These are phyloP conservation scores for Diatrype stigma DNA, from an alignment of 2,329 filamentous ascomycete species.

Conservation along the genomic window DNA sequence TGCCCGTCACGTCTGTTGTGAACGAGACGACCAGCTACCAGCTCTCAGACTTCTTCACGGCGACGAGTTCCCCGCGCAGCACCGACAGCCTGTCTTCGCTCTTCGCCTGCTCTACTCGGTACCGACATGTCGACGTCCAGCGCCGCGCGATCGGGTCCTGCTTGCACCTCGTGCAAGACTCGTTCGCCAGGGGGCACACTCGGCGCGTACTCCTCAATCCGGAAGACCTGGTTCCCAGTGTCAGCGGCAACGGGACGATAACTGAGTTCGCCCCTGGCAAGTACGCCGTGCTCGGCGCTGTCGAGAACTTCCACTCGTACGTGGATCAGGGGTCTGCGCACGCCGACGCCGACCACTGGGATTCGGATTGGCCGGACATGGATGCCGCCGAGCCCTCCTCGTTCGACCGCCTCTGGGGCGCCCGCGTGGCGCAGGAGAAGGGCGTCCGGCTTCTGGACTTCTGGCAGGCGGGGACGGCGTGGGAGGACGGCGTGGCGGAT, in stretches of 20 bases:
- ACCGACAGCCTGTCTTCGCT: neutral
- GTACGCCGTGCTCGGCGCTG: neutral
- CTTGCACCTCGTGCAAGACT: conserved; percentile 12
- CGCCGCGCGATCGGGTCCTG: conserved; percentile 8
- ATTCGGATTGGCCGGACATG: neutral
- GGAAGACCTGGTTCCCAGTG: neutral
- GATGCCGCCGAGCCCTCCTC: neutral
- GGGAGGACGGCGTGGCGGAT: neutral
- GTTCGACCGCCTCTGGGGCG: neutral
- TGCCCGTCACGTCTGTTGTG: neutral
- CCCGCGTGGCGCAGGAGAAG: neutral
- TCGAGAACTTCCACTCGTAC: neutral
- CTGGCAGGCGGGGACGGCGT: neutral
- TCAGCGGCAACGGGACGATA: neutral
- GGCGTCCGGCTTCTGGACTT: neutral
- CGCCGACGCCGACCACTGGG: neutral
- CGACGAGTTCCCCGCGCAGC: neutral
- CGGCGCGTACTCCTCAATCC: conserved; percentile 4
- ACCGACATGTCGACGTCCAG: neutral
- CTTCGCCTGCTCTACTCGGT: conserved; percentile 1
- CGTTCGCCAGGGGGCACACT: conserved; percentile 10
- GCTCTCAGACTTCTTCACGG: neutral
- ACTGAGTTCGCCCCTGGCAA: neutral
- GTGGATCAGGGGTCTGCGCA: neutral
- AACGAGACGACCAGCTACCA: neutral